Conservation (phyloP, 768 basidiomycete species). For the Sutorius australiensis region DNA sequence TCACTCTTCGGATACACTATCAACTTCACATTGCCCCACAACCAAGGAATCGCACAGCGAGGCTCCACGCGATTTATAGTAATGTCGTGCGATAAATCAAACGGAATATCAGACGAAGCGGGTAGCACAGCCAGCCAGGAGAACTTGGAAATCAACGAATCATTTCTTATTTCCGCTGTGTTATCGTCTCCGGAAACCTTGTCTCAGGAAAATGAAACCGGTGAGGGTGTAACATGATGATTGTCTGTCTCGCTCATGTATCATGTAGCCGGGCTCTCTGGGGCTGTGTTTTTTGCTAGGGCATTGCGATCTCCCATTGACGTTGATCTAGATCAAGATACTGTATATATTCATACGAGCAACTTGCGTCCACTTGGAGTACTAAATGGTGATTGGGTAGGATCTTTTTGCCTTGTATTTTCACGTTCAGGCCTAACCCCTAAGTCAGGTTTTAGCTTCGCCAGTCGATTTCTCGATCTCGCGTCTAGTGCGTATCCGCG, state of each 20-base stretch:
- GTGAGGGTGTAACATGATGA: constrained; percentile 1
- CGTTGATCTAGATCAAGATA: constrained; percentile 43
- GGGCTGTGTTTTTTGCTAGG: constrained; percentile 25
- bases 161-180: constrained; percentile 59
- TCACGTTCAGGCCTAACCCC: neutral
- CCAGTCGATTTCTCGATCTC: constrained; percentile 32
- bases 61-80: constrained; percentile 54
- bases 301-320: constrained; percentile 35
- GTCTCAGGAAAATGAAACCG: constrained; percentile 3
- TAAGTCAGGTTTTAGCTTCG: constrained; percentile 48
- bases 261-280: neutral
- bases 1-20: constrained; percentile 42
- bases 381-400: constrained; percentile 77
- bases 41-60: constrained; percentile 59
- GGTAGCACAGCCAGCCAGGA: constrained; percentile 30
- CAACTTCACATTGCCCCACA: constrained; percentile 63
- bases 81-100: constrained; percentile 28
- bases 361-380: constrained; percentile 65
- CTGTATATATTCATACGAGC: constrained; percentile 59
- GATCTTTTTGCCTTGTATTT: constrained; percentile 11
- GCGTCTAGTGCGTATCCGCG: constrained; percentile 58
- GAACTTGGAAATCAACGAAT: constrained; percentile 65
- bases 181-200: constrained; percentile 23
- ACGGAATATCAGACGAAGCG: constrained; percentile 1
- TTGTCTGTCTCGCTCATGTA: neutral